Evolutionary conservation across 768 basidiomycete species (phyloP).

Genomic region (Cyclocybe cylindracea): DNA sequence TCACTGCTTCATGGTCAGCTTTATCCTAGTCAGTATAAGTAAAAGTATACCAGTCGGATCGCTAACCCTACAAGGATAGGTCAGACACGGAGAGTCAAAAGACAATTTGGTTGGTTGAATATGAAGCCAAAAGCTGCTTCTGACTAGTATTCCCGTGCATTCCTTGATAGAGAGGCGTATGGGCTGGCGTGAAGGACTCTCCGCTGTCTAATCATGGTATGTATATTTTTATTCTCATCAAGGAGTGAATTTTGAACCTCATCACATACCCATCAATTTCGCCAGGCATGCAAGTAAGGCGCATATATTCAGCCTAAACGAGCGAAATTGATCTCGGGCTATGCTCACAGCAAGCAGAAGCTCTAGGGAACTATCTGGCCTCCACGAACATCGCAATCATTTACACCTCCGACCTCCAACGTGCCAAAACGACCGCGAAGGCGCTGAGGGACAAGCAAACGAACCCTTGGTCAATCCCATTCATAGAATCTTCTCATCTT

Average conservation of each 20-base stretch:
- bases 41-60: background rate
- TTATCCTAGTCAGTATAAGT: slow-evolving; percentile 40
- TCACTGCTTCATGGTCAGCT: slow-evolving; percentile 28
- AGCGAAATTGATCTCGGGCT: no score
- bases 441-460: slow-evolving; percentile 52
- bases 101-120: slow-evolving; percentile 64
- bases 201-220: slow-evolving; percentile 75
- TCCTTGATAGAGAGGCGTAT: slow-evolving; percentile 35
- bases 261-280: slow-evolving; percentile 1
- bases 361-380: slow-evolving; percentile 57
- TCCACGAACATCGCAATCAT: slow-evolving; percentile 52
- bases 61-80: slow-evolving; percentile 32
- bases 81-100: slow-evolving; percentile 77
- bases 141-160: no score
- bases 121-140: background rate
- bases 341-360: slow-evolving; percentile 55
- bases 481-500: slow-evolving; percentile 51
- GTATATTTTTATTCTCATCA: slow-evolving; percentile 5
- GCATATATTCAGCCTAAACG: slow-evolving; percentile 12
- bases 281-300: slow-evolving; percentile 56
- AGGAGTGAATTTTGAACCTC: background rate
- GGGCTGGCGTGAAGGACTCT: slow-evolving; percentile 80
- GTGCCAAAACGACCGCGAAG: slow-evolving; percentile 63
- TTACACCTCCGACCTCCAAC: slow-evolving; percentile 65
- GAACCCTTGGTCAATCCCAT: slow-evolving; percentile 44